A percentile compares a stretch with the other conserved stretches of the same genome.
phyloP scores from a whole-genome alignment of 1,139 yeast genomes.

The Scheffersomyces insectosa region DNA sequence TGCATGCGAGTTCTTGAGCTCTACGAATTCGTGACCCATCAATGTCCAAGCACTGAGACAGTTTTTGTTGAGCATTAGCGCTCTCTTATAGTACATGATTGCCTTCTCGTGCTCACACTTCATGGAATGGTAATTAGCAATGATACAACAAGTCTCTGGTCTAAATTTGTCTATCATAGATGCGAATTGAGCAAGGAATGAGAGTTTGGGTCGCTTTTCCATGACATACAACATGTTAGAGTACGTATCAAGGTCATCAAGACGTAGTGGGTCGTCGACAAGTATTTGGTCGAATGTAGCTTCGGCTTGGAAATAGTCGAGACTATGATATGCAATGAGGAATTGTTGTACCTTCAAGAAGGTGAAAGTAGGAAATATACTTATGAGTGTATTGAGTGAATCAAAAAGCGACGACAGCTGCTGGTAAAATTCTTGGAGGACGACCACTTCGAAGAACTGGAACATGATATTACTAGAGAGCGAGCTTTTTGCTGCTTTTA shows the following conservation, averaged over 20 bases:
- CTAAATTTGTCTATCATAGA: slow-evolving; percentile 81
- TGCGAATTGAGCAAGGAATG: slow-evolving; percentile 85
- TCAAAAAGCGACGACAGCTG: slow-evolving; percentile 53
- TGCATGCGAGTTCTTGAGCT: slow-evolving; percentile 92
- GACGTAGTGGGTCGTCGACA: slow-evolving; percentile 75
- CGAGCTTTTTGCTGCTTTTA: slow-evolving; percentile 26
- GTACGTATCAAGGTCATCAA: slow-evolving; percentile 89
- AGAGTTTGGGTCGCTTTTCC: slow-evolving; percentile 83
- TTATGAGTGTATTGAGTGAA: slow-evolving; percentile 47
- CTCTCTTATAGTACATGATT: slow-evolving; percentile 88
- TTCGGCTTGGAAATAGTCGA: slow-evolving; percentile 83
- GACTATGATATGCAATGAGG: slow-evolving; percentile 71
- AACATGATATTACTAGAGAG: slow-evolving; percentile 52
- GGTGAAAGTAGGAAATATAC: slow-evolving; percentile 67
- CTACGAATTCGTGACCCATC: slow-evolving; percentile 99
- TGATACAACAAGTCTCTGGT: slow-evolving; percentile 92
- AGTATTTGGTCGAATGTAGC: slow-evolving; percentile 73
- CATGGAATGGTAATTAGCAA: slow-evolving; percentile 91
- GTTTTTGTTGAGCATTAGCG: slow-evolving; percentile 74
- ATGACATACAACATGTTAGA: slow-evolving; percentile 93
- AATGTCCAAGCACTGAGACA: slow-evolving; percentile 95
- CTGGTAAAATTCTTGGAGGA: slow-evolving; percentile 81
- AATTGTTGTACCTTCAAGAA: slow-evolving; percentile 82
- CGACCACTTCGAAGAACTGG: slow-evolving; percentile 65
- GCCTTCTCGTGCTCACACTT: slow-evolving; percentile 95